Conservation (phyloP, 257 asterid genomes). For the Marsdenia floribunda region DNA sequence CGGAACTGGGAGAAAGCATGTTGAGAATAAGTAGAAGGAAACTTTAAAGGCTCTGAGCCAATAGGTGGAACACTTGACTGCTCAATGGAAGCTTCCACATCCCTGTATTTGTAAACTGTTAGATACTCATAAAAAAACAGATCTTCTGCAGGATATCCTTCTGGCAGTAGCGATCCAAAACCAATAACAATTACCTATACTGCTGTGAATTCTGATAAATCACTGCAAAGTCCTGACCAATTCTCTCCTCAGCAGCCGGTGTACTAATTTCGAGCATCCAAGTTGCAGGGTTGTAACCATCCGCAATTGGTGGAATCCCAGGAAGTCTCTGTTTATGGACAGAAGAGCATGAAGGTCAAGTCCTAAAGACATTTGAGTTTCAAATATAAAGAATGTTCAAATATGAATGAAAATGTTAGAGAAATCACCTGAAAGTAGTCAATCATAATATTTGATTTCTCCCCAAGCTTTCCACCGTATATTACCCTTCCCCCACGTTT, state of each 20-base stretch:
- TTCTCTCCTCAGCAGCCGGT: constrained; percentile 60
- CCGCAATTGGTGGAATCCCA: constrained; percentile 56
- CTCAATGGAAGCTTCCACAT: constrained; percentile 66
- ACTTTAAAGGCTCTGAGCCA: constrained; percentile 58
- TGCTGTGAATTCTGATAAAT: constrained; percentile 54
- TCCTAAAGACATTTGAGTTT: not conserved
- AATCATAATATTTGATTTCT: constrained; percentile 63
- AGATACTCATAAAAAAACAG: constrained; percentile 1
- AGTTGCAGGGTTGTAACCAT: constrained; percentile 85
- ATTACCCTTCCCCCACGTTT: constrained; percentile 91
- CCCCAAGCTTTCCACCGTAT: constrained; percentile 91
- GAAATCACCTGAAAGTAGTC: constrained; percentile 66
- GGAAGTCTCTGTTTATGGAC: constrained; percentile 35
- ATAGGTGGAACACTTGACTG: constrained; percentile 49
- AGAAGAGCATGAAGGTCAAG: constrained; percentile 3
- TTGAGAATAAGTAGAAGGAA: constrained; percentile 43
- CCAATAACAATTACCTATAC: constrained; percentile 40
- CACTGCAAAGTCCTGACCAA: constrained; percentile 54
- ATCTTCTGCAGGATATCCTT: not conserved
- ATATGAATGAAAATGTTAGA: not conserved
- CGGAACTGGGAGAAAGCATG: constrained; percentile 50
- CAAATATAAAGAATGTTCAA: not conserved
- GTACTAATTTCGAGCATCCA: constrained; percentile 94
- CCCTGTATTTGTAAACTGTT: constrained; percentile 32
- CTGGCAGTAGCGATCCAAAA: constrained; percentile 4